These are phyloP conservation scores for Pseudocercospora vitis DNA, from an alignment of 2,329 filamentous ascomycete species.

Conservation along the genomic window DNA sequence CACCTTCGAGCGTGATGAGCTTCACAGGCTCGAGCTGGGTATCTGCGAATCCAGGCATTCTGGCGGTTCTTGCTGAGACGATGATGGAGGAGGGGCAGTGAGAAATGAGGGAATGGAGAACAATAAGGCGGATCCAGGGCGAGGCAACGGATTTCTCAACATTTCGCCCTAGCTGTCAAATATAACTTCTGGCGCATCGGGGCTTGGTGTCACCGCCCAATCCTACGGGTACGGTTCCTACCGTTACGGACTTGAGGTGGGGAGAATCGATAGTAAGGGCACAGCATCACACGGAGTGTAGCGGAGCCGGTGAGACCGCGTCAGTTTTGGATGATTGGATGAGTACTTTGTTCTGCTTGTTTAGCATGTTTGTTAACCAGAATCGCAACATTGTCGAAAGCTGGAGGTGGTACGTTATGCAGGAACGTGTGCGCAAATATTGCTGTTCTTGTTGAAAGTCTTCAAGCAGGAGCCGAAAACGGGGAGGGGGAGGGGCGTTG, in stretches of 20 bases:
- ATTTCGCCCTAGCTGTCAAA: conserved; percentile 7
- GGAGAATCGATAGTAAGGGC: no score
- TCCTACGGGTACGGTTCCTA: no score
- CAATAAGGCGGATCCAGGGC: not conserved
- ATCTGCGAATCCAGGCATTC: conserved; percentile 24
- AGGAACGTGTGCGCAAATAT: no score
- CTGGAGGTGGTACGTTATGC: not conserved
- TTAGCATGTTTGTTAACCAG: no score
- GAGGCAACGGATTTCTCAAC: not conserved
- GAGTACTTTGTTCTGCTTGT: no score
- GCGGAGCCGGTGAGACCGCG: conserved; percentile 2
- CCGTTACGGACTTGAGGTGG: no score
- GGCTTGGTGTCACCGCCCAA: conserved; percentile 7
- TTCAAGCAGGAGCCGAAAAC: no score
- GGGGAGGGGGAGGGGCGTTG: conserved; percentile 4
- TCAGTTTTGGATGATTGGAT: no score
- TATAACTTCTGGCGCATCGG: conserved; percentile 9
- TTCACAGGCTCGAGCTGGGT: conserved; percentile 37
- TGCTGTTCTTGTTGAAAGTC: not conserved
- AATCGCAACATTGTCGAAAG: no score
- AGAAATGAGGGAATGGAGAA: not conserved
- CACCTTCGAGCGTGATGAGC: conserved; percentile 38
- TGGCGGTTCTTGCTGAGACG: conserved; percentile 4
- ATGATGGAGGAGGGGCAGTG: not conserved
- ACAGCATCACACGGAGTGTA: not conserved